Conservation (phyloP, 2,329 filamentous ascomycete species). For the Raffaelea ambrosiae region DNA sequence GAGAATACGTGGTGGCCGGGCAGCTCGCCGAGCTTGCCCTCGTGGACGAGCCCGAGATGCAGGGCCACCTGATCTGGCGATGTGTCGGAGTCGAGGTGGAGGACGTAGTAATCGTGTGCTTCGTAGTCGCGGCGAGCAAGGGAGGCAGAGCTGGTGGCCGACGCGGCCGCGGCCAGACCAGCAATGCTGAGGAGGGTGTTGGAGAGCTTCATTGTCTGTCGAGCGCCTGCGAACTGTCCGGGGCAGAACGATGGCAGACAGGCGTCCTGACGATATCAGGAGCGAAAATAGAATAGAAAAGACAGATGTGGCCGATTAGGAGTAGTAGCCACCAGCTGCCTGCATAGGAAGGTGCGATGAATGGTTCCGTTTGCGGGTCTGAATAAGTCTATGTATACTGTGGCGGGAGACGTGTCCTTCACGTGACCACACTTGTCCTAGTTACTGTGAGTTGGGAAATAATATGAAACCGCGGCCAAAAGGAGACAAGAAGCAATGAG, state of each 20-base stretch:
- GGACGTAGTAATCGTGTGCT: constrained; percentile 83
- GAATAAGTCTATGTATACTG: too few species aligned
- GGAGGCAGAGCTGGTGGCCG: constrained; percentile 32
- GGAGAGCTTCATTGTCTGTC: constrained; percentile 37
- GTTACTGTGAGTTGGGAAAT: too few species aligned
- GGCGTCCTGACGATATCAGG: neutral
- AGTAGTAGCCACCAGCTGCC: too few species aligned
- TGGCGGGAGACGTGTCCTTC: too few species aligned
- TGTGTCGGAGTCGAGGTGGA: constrained; percentile 64
- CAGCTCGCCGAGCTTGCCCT: constrained; percentile 73
- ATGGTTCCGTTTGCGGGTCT: too few species aligned
- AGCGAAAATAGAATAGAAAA: too few species aligned
- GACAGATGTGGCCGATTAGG: too few species aligned
- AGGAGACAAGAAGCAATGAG: too few species aligned
- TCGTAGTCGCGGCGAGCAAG: constrained; percentile 58
- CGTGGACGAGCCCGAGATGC: constrained; percentile 66
- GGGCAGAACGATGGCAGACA: neutral
- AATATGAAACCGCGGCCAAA: too few species aligned
- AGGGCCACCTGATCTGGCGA: constrained; percentile 62
- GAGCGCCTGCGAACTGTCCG: neutral
- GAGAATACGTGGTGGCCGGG: constrained; percentile 80
- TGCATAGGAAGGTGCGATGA: too few species aligned
- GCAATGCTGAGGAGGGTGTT: constrained; percentile 43
- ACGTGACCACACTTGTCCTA: too few species aligned
- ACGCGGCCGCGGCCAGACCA: constrained; percentile 37